phyloP scores from a whole-genome alignment of 2,329 filamentous ascomycete genomes.

The Xylariaceae sp. region DNA sequence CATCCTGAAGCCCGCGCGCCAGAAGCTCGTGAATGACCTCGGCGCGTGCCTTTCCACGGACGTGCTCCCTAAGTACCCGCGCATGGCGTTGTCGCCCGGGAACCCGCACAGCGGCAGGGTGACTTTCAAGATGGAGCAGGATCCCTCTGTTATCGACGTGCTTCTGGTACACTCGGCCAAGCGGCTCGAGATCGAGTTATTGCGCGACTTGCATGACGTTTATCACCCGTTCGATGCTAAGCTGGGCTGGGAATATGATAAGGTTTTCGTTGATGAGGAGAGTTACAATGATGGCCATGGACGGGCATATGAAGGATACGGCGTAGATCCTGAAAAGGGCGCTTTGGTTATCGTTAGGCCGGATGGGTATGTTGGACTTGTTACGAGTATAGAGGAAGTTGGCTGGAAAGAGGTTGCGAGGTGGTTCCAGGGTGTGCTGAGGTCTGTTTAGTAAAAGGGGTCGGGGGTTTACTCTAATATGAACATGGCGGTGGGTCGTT shows the following conservation, averaged over 20 bases:
- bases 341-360: slow-evolving; percentile 59
- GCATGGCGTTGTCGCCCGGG: slow-evolving; percentile 24
- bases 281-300: slow-evolving; percentile 52
- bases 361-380: slow-evolving; percentile 59
- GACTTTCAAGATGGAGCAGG: slow-evolving; percentile 37
- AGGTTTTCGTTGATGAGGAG: slow-evolving; percentile 52
- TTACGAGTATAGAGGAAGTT: slow-evolving; percentile 35
- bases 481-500: no score
- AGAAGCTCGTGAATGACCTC: slow-evolving; percentile 43
- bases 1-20: slow-evolving; percentile 41
- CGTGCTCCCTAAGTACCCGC: slow-evolving; percentile 41
- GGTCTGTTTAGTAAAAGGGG: not conserved
- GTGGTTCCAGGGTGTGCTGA: slow-evolving; percentile 25
- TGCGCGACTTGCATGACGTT: slow-evolving; percentile 46
- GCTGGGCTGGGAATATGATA: slow-evolving; percentile 53
- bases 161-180: slow-evolving; percentile 56
- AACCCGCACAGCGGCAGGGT: slow-evolving; percentile 14
- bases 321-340: slow-evolving; percentile 50
- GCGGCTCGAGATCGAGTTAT: slow-evolving; percentile 45
- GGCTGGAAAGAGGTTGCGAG: slow-evolving; percentile 23
- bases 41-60: slow-evolving; percentile 35
- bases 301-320: slow-evolving; percentile 52
- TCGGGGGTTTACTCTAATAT: no score
- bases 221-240: slow-evolving; percentile 45
- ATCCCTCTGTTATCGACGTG: slow-evolving; percentile 49